These are phyloP conservation scores for Obelidium mucronatum DNA, from an alignment of 192 early-diverging fungal genomes.

Conservation along the genomic window DNA sequence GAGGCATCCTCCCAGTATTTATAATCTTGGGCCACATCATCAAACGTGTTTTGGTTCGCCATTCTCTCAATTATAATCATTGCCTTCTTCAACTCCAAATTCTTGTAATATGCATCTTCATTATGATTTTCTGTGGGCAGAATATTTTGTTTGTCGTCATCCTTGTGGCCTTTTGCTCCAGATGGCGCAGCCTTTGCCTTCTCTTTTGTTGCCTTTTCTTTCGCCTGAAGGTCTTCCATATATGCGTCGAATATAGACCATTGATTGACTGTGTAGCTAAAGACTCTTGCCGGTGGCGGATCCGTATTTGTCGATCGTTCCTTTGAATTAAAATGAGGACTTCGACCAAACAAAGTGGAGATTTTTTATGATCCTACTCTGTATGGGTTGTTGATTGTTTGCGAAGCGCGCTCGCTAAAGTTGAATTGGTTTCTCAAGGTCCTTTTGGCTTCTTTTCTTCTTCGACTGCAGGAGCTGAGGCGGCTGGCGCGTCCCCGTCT, in stretches of 20 bases:
- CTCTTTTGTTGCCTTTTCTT: conserved; percentile 65
- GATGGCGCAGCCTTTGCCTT: conserved; percentile 56
- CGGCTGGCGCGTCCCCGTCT: conserved; percentile 20
- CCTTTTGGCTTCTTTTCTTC: conserved; percentile 57
- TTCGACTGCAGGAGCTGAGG: conserved; percentile 35
- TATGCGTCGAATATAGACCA: conserved; percentile 72
- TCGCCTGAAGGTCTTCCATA: conserved; percentile 63
- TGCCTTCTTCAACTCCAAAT: conserved; percentile 60
- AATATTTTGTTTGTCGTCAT: conserved; percentile 58
- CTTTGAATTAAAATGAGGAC: conserved; percentile 30
- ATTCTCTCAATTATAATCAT: conserved; percentile 66
- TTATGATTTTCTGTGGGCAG: conserved; percentile 58
- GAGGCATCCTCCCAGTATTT: conserved; percentile 73
- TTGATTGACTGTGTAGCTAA: conserved; percentile 64
- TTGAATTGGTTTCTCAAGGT: conserved; percentile 68
- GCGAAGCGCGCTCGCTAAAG: conserved; percentile 65
- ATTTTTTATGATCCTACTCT: conserved; percentile 48
- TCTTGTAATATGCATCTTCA: conserved; percentile 67
- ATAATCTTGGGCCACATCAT: conserved; percentile 70
- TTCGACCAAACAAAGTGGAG: not conserved
- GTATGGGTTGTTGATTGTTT: conserved; percentile 68
- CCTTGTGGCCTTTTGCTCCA: conserved; percentile 61
- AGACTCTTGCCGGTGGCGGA: conserved; percentile 62
- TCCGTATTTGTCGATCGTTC: conserved; percentile 69
- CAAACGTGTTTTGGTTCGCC: conserved; percentile 74